Conservation (phyloP, 352 stramenopile species). For the Blastocystis sp. region DNA sequence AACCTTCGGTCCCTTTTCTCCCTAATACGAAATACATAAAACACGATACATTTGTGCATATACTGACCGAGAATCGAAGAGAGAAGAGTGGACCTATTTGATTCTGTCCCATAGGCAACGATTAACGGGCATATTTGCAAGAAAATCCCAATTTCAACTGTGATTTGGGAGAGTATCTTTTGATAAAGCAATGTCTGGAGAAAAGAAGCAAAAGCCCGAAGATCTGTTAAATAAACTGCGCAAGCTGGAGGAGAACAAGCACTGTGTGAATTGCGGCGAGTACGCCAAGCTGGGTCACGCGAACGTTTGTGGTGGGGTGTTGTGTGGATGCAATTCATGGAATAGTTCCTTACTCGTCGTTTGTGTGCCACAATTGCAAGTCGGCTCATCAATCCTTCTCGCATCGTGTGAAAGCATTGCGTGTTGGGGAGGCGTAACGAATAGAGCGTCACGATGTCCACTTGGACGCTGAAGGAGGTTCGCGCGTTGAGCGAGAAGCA, state of each 20-base stretch:
- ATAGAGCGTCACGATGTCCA: constrained; percentile 32
- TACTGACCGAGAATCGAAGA: too few species aligned
- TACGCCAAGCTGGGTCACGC: constrained; percentile 19
- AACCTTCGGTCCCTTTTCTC: too few species aligned
- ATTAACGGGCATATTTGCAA: too few species aligned
- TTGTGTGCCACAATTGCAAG: constrained; percentile 17
- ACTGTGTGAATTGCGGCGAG: background rate
- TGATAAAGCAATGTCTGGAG: background rate
- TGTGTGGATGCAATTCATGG: background rate
- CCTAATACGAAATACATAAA: too few species aligned
- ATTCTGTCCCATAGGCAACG: too few species aligned
- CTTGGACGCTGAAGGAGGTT: constrained; percentile 25
- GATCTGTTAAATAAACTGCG: background rate
- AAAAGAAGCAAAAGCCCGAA: background rate
- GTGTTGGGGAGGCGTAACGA: too few species aligned
- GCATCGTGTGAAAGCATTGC: constrained; percentile 22
- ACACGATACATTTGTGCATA: too few species aligned
- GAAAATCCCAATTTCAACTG: too few species aligned
- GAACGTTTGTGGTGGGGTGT: background rate
- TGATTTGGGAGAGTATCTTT: background rate
- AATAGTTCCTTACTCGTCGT: constrained; percentile 4
- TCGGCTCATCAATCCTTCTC: constrained; percentile 19
- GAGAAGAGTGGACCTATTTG: too few species aligned
- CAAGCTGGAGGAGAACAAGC: background rate
- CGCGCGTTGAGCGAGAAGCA: background rate